phyloP scores from a whole-genome alignment of 2,329 filamentous ascomycete species.

The Neonectria neomacrospora region DNA sequence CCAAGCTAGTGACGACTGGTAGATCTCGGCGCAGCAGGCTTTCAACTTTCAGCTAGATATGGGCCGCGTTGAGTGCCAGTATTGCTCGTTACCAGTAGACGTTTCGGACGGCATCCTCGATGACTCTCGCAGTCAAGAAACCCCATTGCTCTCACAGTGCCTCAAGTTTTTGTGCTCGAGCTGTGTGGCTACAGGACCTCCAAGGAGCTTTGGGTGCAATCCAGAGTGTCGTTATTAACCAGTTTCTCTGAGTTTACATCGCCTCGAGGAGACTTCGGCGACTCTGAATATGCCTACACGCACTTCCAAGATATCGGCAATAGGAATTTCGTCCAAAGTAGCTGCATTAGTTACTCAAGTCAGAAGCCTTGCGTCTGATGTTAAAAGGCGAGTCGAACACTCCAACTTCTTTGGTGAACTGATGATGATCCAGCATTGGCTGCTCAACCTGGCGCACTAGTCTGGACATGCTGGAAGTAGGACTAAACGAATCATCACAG shows the following conservation, averaged over 20 bases:
- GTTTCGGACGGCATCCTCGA: neutral
- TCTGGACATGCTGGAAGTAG: slow-evolving; percentile 56
- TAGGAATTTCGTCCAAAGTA: neutral
- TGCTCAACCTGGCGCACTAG: slow-evolving; percentile 62
- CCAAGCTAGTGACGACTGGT: neutral
- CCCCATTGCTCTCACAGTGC: neutral
- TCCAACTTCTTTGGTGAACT: neutral
- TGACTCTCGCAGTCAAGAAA: neutral
- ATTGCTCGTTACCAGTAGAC: neutral
- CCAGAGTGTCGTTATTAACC: neutral
- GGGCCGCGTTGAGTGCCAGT: neutral
- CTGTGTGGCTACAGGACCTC: neutral
- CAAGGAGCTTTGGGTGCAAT: neutral
- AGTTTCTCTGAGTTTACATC: neutral
- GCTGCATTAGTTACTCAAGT: neutral
- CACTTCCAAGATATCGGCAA: too few relatives aligned
- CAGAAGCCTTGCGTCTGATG: neutral
- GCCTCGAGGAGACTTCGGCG: too few relatives aligned
- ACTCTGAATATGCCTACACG: too few relatives aligned
- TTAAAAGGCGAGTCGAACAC: neutral
- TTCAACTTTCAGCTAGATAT: neutral
- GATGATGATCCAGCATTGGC: slow-evolving; percentile 45
- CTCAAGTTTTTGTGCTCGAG: neutral
- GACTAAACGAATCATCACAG: slow-evolving; percentile 49
- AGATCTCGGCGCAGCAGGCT: neutral